phyloP scores from a whole-genome alignment of 164 flowering plant genomes.

The Liquidambar formosana region DNA sequence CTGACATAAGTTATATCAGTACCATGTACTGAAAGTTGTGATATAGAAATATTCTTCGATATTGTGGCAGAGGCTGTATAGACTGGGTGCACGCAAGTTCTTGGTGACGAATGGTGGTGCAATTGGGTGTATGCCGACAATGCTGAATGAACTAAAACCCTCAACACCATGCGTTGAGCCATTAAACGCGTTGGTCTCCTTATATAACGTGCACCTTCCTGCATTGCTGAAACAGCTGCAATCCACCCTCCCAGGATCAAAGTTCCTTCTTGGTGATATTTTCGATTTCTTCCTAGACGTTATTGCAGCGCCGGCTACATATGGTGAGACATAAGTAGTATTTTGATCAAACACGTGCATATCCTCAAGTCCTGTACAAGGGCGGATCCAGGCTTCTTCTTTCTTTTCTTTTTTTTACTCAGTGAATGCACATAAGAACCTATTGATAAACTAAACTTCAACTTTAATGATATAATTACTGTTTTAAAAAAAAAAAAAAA shows the following conservation, averaged over 20 bases:
- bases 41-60: too few species aligned
- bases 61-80: background rate
- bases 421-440: too few species aligned
- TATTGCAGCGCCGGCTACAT: background rate
- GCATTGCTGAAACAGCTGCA: background rate
- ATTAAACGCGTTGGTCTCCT: background rate
- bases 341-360: too few species aligned
- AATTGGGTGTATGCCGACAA: background rate
- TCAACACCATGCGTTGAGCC: background rate
- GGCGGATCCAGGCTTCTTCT: too few species aligned
- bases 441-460: too few species aligned
- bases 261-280: background rate
- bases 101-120: background rate
- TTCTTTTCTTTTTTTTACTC: too few species aligned
- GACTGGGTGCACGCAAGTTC: background rate
- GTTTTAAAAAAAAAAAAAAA: too few species aligned
- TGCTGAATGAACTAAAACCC: background rate
- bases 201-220: background rate
- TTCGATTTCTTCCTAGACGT: background rate
- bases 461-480: too few species aligned
- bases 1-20: too few species aligned
- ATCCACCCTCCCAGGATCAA: background rate
- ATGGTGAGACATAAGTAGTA: too few species aligned
- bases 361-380: too few species aligned
- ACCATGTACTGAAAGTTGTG: too few species aligned